These are phyloP conservation scores for Fusarium sp. DNA, from an alignment of 2,329 filamentous ascomycete genomes.

Conservation along the genomic window DNA sequence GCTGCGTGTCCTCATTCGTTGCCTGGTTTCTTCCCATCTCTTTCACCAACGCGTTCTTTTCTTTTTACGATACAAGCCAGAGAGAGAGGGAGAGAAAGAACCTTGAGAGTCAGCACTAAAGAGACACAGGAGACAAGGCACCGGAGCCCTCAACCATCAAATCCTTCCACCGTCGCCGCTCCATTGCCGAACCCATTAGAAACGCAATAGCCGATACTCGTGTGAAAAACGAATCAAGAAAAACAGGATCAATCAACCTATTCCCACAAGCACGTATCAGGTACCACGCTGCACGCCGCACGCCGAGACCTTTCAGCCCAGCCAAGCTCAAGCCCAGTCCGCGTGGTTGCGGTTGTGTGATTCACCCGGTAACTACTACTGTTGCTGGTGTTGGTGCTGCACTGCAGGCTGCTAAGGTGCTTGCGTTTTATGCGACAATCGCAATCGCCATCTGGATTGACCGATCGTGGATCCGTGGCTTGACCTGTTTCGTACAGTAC, in stretches of 20 bases:
- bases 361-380: slow-evolving; percentile 21
- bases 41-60: slow-evolving; percentile 43
- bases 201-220: background rate
- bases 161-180: slow-evolving; percentile 17
- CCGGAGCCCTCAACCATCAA: slow-evolving; percentile 31
- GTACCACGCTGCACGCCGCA: slow-evolving; percentile 33
- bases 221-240: slow-evolving; percentile 8
- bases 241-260: slow-evolving; percentile 28
- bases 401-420: slow-evolving; percentile 34
- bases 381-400: slow-evolving; percentile 9
- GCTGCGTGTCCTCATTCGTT: slow-evolving; percentile 38
- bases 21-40: slow-evolving; percentile 39
- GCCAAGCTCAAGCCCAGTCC: slow-evolving; percentile 28
- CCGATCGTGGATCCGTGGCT: slow-evolving; percentile 45
- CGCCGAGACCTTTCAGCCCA: slow-evolving; percentile 32
- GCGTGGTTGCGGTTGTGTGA: slow-evolving; percentile 29
- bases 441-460: slow-evolving; percentile 43
- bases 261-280: slow-evolving; percentile 20
- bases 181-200: slow-evolving; percentile 2
- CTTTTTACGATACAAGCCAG: slow-evolving; percentile 40
- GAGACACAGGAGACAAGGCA: slow-evolving; percentile 22
- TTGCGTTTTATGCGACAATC: slow-evolving; percentile 48
- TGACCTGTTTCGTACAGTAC: slow-evolving; percentile 31
- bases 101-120: slow-evolving; percentile 39
- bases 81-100: slow-evolving; percentile 20